Conservation (phyloP, 768 basidiomycete species). For the Coprinopsis strossmayeri region DNA sequence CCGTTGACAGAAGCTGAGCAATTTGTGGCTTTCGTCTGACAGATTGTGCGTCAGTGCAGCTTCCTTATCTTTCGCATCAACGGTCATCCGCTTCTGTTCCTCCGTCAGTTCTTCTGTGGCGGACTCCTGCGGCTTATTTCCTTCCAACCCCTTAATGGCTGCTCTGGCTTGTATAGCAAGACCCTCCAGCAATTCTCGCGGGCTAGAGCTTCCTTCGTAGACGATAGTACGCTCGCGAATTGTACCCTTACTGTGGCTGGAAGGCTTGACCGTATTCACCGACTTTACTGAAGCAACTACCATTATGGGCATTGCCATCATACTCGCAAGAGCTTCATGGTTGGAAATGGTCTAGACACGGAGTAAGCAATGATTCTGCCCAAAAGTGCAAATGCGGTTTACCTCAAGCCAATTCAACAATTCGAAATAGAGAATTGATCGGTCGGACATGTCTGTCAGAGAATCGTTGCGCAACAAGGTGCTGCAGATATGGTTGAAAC, state of each 20-base stretch:
- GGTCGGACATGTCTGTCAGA: slow-evolving; percentile 89
- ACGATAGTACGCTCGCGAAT: slow-evolving; percentile 77
- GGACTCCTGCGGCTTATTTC: slow-evolving; percentile 42
- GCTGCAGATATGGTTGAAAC: slow-evolving; percentile 86
- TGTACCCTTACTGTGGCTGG: slow-evolving; percentile 34
- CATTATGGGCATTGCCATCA: slow-evolving; percentile 98
- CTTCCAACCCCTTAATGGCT: slow-evolving; percentile 81
- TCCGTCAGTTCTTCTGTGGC: slow-evolving; percentile 70
- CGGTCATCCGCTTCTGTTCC: slow-evolving; percentile 84
- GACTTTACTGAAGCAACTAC: slow-evolving; percentile 64
- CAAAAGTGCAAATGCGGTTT: too few species aligned
- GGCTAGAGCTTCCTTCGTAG: slow-evolving; percentile 88
- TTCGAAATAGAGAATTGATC: slow-evolving; percentile 79
- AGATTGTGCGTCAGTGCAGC: slow-evolving; percentile 43
- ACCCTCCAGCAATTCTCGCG: slow-evolving; percentile 85
- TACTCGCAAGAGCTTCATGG: slow-evolving; percentile 88
- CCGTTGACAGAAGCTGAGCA: slow-evolving; percentile 78
- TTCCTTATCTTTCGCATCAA: slow-evolving; percentile 56
- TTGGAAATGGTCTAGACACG: slow-evolving; percentile 91
- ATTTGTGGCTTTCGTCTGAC: slow-evolving; percentile 71
- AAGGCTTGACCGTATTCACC: slow-evolving; percentile 43
- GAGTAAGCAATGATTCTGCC: too few species aligned
- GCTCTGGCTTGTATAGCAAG: slow-evolving; percentile 92
- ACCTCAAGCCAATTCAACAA: slow-evolving; percentile 92
- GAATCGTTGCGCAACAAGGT: slow-evolving; percentile 88